Evolutionary conservation across 1,139 yeast genomes (phyloP).

Genomic region (Candida albicans): DNA sequence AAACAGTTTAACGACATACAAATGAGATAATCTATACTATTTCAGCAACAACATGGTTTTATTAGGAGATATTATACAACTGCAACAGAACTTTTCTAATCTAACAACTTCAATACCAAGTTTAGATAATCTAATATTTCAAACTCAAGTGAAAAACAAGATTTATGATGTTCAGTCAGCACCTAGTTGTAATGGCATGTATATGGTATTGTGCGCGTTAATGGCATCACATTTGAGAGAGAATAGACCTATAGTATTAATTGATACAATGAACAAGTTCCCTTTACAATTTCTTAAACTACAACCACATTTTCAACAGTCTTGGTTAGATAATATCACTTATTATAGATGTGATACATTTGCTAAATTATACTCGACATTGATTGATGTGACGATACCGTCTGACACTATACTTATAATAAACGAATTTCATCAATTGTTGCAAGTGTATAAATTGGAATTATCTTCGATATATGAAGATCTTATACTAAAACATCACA

Average conservation of each 20-base stretch:
- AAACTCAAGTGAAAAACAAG: constrained; percentile 16
- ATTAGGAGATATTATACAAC: constrained; percentile 11
- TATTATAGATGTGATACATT: constrained; percentile 26
- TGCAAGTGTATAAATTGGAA: constrained; percentile 39
- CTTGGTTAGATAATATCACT: constrained; percentile 8
- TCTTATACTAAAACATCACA: constrained; percentile 33
- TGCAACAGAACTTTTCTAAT: constrained; percentile 9
- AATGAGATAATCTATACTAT: no score
- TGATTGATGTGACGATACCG: constrained; percentile 16
- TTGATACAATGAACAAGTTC: constrained; percentile 33
- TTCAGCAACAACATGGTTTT: constrained; percentile 9
- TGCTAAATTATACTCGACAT: constrained; percentile 24
- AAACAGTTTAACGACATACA: no score
- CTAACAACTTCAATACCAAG: constrained; percentile 29
- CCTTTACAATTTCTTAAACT: constrained; percentile 25
- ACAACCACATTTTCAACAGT: constrained; percentile 20
- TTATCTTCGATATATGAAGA: constrained; percentile 38
- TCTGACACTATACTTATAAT: constrained; percentile 25
- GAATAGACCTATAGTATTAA: constrained; percentile 23
- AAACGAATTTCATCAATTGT: constrained; percentile 35
- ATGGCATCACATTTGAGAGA: constrained; percentile 30
- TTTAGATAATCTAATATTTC: constrained; percentile 24
- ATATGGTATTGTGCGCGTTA: constrained; percentile 23
- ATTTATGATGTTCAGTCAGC: constrained; percentile 41
- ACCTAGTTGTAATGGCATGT: constrained; percentile 30